These are phyloP conservation scores for Didymella sp. DNA, from an alignment of 2,329 filamentous ascomycete genomes.

Conservation along the genomic window DNA sequence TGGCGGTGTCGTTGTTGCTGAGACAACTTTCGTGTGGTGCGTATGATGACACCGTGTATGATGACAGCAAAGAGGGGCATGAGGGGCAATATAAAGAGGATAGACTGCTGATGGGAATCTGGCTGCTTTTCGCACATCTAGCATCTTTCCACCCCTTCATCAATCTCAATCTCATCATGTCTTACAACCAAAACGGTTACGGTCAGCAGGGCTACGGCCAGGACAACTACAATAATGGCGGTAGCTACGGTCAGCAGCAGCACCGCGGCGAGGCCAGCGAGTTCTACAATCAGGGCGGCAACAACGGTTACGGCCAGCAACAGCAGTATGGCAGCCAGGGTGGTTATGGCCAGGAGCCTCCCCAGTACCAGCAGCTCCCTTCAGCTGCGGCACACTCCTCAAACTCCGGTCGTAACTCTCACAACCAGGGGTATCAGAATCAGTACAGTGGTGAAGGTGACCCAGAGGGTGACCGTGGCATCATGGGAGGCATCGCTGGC, in stretches of 20 bases:
- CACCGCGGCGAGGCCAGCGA: constrained; percentile 20
- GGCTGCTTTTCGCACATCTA: constrained; percentile 4
- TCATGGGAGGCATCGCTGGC: constrained; percentile 38
- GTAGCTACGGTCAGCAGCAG: constrained; percentile 21
- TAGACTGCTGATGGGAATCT: not conserved
- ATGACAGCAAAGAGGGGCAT: constrained; percentile 14
- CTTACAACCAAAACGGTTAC: constrained; percentile 16
- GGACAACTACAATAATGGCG: constrained; percentile 18
- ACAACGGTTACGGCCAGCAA: constrained; percentile 23
- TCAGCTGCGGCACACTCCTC: constrained; percentile 31
- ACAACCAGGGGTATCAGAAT: constrained; percentile 35
- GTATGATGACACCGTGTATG: constrained; percentile 10
- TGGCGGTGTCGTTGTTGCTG: constrained; percentile 23
- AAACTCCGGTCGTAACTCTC: constrained; percentile 32
- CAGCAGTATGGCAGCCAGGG: constrained; percentile 22
- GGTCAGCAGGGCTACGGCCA: constrained; percentile 9
- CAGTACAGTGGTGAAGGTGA: constrained; percentile 31
- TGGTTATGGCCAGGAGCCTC: constrained; percentile 29
- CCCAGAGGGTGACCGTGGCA: constrained; percentile 35
- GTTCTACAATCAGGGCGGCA: constrained; percentile 23
- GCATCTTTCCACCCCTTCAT: not conserved
- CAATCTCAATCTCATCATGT: constrained; percentile 4
- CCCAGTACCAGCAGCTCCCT: constrained; percentile 34
- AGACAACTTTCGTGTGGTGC: constrained; percentile 18
- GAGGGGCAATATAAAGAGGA: constrained; percentile 11